phyloP scores from a whole-genome alignment of 2,329 filamentous ascomycete genomes.

The Pyrenochaeta sp. region DNA sequence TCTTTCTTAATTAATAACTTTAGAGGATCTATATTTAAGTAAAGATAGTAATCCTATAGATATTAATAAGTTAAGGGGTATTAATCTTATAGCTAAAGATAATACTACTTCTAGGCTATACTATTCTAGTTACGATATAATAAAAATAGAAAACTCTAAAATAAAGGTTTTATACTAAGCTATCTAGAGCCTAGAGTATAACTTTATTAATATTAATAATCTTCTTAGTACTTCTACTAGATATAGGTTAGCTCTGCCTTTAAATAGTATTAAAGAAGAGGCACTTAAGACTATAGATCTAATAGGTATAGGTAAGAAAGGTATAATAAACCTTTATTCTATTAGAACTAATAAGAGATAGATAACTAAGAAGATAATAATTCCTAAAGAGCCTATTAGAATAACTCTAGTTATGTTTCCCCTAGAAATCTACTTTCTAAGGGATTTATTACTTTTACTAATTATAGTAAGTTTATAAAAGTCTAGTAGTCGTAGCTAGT shows the following conservation, averaged over 20 bases:
- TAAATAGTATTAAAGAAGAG: slow-evolving; percentile 2
- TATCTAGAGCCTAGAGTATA: neutral
- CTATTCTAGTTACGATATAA: slow-evolving; percentile 1
- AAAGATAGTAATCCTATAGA: slow-evolving; percentile 1
- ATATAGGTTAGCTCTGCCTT: slow-evolving; percentile 1
- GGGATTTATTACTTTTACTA: neutral
- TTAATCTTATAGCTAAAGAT: slow-evolving; percentile 1
- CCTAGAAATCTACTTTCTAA: slow-evolving; percentile 1
- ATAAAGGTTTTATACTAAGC: neutral
- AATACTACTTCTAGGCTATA: neutral
- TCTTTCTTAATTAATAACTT: neutral
- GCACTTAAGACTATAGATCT: slow-evolving; percentile 2
- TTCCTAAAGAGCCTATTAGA: slow-evolving; percentile 2
- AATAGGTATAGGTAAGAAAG: slow-evolving; percentile 1
- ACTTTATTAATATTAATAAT: slow-evolving; percentile 2
- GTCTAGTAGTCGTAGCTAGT: slow-evolving; percentile 1
- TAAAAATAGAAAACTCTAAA: slow-evolving; percentile 1
- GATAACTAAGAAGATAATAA: slow-evolving; percentile 2
- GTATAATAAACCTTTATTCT: neutral
- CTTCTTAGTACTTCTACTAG: slow-evolving; percentile 1
- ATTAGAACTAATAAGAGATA: slow-evolving; percentile 1
- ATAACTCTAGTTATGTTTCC: slow-evolving; percentile 1
- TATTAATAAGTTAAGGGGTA: slow-evolving; percentile 1
- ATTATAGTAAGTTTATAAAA: slow-evolving; percentile 2
- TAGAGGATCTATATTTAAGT: neutral